phyloP scores from a whole-genome alignment of 108 stramenopile species.

The Nannochloropsis oceanica region DNA sequence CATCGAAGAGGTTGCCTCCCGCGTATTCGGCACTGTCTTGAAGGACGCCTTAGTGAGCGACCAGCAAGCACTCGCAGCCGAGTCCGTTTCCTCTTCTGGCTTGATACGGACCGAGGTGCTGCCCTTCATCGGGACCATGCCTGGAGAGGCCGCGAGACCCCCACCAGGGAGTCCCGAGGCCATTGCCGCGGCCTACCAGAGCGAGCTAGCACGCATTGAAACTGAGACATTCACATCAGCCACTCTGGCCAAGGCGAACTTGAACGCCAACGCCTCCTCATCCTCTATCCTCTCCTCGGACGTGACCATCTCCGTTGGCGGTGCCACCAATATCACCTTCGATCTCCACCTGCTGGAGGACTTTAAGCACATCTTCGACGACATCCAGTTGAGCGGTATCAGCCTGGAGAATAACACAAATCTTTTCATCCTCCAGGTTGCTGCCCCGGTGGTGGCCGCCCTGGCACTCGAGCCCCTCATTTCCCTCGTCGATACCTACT shows the following conservation, averaged over 20 bases:
- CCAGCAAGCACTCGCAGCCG: neutral
- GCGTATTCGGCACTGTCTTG: neutral
- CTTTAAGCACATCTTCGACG: constrained; percentile 4
- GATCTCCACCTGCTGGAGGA: neutral
- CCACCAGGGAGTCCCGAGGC: neutral
- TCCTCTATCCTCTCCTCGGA: neutral
- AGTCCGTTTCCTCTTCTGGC: neutral
- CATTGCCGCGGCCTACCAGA: neutral
- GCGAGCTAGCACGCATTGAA: neutral
- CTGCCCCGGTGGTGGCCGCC: neutral
- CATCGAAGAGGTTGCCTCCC: neutral
- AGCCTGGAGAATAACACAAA: constrained; percentile 1
- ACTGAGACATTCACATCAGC: neutral
- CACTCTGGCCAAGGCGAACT: neutral
- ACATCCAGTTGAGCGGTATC: neutral
- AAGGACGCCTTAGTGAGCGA: neutral
- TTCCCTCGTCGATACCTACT: neutral
- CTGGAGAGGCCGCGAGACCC: neutral
- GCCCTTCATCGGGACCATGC: neutral
- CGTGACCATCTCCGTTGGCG: neutral
- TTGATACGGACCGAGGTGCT: neutral
- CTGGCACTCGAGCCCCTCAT: neutral
- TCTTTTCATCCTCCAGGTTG: constrained; percentile 11
- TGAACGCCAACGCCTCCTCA: neutral
- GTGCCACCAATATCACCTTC: neutral